Percentiles rank a stretch among this genome's conserved stretches.
These are phyloP conservation scores for Tylopilus orsonianus DNA, from an alignment of 1,284 basidiomycete genomes.

Conservation along the genomic window DNA sequence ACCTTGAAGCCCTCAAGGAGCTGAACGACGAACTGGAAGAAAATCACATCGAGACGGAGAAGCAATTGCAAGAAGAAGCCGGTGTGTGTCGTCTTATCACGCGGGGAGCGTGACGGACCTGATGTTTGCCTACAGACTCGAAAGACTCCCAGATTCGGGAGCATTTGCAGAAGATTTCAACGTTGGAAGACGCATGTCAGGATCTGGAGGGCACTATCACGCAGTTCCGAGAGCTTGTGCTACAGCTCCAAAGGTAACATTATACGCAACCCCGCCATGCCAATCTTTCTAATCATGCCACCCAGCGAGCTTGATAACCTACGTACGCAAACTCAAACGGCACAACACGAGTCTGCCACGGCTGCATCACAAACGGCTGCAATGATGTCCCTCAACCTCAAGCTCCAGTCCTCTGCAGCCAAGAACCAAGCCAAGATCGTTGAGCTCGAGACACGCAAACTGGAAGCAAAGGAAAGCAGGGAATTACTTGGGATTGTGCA, in stretches of 20 bases:
- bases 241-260: constrained; percentile 75
- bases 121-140: constrained; percentile 48
- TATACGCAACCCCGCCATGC: background rate
- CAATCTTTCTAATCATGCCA: constrained; percentile 4
- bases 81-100: constrained; percentile 45
- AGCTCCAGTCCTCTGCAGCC: constrained; percentile 83
- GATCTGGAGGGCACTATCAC: constrained; percentile 86
- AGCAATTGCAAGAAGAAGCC: constrained; percentile 87
- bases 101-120: background rate
- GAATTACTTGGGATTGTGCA: constrained; percentile 76
- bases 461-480: constrained; percentile 79
- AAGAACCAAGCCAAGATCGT: constrained; percentile 89
- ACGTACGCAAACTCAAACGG: constrained; percentile 80
- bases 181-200: constrained; percentile 74
- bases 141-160: constrained; percentile 72
- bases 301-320: constrained; percentile 80
- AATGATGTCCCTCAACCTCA: constrained; percentile 90
- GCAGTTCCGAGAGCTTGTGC: constrained; percentile 89
- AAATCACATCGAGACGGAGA: constrained; percentile 93
- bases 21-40: constrained; percentile 98
- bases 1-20: constrained; percentile 93
- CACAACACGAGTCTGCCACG: constrained; percentile 77
- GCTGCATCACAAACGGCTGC: constrained; percentile 75
- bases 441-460: constrained; percentile 81
- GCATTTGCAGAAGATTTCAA: constrained; percentile 59